phyloP scores from a whole-genome alignment of 2,329 filamentous ascomycete genomes.

The Neonectria sp. region DNA sequence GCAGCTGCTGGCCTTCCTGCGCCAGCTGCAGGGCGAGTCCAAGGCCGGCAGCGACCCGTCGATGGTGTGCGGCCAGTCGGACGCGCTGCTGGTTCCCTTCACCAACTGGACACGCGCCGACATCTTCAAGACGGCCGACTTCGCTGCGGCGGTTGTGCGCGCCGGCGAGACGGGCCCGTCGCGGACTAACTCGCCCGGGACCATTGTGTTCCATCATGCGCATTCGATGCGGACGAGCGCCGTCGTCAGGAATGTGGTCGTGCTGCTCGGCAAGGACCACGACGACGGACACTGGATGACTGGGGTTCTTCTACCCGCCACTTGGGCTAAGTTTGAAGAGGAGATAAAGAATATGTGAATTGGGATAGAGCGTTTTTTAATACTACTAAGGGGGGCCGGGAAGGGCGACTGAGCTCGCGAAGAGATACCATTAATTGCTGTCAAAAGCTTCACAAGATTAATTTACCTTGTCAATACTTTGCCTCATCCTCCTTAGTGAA shows the following conservation, averaged over 20 bases:
- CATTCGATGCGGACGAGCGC: slow-evolving; percentile 4
- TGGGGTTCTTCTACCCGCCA: neutral
- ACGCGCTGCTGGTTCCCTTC: slow-evolving; percentile 3
- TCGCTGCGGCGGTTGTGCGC: slow-evolving; percentile 1
- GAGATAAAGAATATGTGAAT: neutral
- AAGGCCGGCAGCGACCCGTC: neutral
- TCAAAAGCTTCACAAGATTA: no score
- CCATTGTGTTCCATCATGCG: slow-evolving; percentile 6
- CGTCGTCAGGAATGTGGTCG: neutral
- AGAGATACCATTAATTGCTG: no score
- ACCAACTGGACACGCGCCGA: slow-evolving; percentile 22
- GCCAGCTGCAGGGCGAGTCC: neutral
- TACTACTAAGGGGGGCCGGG: no score
- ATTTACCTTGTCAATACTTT: no score
- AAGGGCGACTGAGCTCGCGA: no score
- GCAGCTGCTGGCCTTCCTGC: neutral
- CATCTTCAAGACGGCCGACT: slow-evolving; percentile 1
- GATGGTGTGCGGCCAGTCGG: slow-evolving; percentile 1
- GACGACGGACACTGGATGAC: neutral
- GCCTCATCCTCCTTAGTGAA: no score
- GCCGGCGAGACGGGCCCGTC: neutral
- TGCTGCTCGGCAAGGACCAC: neutral
- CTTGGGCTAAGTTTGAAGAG: neutral
- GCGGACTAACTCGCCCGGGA: neutral
- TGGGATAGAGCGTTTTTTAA: no score